Conservation (phyloP, 1,284 basidiomycete species). For the Cutaneotrichosporon cutaneum region DNA sequence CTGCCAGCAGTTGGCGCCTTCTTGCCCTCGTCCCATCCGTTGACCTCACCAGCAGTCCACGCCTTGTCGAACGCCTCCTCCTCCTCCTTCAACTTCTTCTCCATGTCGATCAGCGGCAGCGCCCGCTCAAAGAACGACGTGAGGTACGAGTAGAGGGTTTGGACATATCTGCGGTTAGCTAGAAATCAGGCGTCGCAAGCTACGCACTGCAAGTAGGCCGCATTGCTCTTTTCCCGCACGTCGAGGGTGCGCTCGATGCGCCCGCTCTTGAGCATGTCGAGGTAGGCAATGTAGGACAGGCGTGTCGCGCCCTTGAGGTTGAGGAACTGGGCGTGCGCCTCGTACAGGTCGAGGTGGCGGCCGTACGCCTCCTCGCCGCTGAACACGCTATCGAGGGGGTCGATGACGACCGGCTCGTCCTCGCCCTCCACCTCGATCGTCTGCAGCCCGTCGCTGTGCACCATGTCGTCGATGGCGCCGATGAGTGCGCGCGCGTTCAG, state of each 20-base stretch:
- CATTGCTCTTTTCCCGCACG: constrained; percentile 67
- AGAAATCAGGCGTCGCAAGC: too few relatives aligned
- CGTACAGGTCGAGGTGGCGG: constrained; percentile 89
- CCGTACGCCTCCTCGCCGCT: constrained; percentile 95
- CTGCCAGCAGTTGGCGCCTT: constrained; percentile 46
- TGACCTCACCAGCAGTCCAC: constrained; percentile 75
- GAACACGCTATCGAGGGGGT: constrained; percentile 76
- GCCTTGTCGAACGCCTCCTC: constrained; percentile 69
- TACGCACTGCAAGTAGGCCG: constrained; percentile 75
- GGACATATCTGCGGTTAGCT: constrained; percentile 66
- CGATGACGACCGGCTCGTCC: constrained; percentile 63
- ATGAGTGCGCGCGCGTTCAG: constrained; percentile 74
- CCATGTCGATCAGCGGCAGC: constrained; percentile 79
- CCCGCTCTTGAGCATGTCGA: constrained; percentile 66
- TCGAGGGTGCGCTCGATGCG: constrained; percentile 63
- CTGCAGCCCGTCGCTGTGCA: constrained; percentile 51
- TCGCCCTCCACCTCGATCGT: constrained; percentile 59
- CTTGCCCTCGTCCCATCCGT: constrained; percentile 69
- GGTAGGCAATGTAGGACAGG: constrained; percentile 84
- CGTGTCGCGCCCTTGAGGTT: constrained; percentile 82
- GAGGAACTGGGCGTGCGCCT: constrained; percentile 81
- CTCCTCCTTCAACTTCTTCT: constrained; percentile 65
- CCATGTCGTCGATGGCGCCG: constrained; percentile 72
- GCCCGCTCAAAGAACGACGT: constrained; percentile 82
- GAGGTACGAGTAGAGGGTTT: constrained; percentile 77